Evolutionary conservation across 2,329 filamentous ascomycete genomes (phyloP).

Genomic region (Cladophialophora exuberans): DNA sequence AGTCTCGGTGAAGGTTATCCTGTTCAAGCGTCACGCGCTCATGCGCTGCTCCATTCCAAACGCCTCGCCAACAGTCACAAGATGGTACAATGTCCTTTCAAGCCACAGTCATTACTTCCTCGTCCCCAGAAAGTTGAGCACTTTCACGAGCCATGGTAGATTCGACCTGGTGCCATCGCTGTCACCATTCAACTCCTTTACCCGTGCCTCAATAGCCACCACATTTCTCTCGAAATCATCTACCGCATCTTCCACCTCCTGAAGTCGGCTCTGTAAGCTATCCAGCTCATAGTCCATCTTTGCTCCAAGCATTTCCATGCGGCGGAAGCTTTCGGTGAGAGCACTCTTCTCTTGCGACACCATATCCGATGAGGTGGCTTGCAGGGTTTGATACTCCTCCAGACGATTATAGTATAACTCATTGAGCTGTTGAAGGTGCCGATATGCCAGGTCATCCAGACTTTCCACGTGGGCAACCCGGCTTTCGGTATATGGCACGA

Average conservation of each 20-base stretch:
- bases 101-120: conserved; percentile 8
- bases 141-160: conserved; percentile 20
- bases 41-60: no score
- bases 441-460: conserved; percentile 67
- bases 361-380: conserved; percentile 69
- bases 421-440: conserved; percentile 68
- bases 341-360: conserved; percentile 69
- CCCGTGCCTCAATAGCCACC: conserved; percentile 67
- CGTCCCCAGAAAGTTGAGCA: conserved; percentile 22
- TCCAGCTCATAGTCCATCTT: conserved; percentile 92
- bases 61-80: conserved; percentile 20
- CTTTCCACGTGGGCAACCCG: conserved; percentile 50
- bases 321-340: conserved; percentile 72
- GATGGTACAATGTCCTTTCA: background rate
- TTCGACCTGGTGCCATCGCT: conserved; percentile 1
- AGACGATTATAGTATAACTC: conserved; percentile 69
- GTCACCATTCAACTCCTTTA: conserved; percentile 66
- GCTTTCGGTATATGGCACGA: conserved; percentile 48
- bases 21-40: no score
- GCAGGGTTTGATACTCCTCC: conserved; percentile 70
- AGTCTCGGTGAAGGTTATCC: no score
- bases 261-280: conserved; percentile 75
- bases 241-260: conserved; percentile 85
- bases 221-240: conserved; percentile 79
- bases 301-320: conserved; percentile 78